Percentiles rank a stretch among this genome's conserved stretches.
These are phyloP conservation scores for Lepidium sativum DNA, from an alignment of 345 rosid species.

Conservation along the genomic window DNA sequence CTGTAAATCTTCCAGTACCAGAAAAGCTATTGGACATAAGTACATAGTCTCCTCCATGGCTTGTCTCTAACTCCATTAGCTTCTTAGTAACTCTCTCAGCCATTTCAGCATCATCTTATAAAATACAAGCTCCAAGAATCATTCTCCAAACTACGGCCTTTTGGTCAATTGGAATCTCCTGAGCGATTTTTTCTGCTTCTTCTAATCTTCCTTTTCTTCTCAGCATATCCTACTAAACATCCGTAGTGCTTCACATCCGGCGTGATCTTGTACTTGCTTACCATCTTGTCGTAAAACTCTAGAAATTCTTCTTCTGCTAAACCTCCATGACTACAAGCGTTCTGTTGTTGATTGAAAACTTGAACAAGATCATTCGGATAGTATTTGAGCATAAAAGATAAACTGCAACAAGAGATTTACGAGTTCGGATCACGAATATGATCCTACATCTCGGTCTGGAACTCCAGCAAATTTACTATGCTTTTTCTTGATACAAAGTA, in stretches of 20 bases:
- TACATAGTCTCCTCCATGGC: conserved; percentile 75
- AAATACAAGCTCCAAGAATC: conserved; percentile 70
- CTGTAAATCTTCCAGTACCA: conserved; percentile 56
- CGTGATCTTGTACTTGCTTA: conserved; percentile 31
- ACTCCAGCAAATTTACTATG: no score
- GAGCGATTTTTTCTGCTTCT: conserved; percentile 68
- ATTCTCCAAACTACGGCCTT: conserved; percentile 71
- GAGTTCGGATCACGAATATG: no score
- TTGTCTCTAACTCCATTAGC: conserved; percentile 60
- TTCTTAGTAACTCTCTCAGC: conserved; percentile 61
- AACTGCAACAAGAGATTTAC: no score
- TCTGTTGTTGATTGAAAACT: no score
- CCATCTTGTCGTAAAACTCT: conserved; percentile 54
- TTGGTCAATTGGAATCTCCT: conserved; percentile 43
- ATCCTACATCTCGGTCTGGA: no score
- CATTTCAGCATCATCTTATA: conserved; percentile 59
- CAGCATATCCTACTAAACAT: conserved; percentile 71
- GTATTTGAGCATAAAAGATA: no score
- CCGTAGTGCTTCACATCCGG: conserved; percentile 77
- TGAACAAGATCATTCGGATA: no score
- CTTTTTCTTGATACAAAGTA: no score
- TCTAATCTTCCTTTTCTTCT: conserved; percentile 74
- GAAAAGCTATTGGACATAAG: conserved; percentile 59
- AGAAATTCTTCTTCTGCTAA: conserved; percentile 54
- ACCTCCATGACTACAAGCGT: conserved; percentile 91